Evolutionary conservation across 1,139 yeast species (phyloP).

Genomic region (Petasospora fabianii): DNA sequence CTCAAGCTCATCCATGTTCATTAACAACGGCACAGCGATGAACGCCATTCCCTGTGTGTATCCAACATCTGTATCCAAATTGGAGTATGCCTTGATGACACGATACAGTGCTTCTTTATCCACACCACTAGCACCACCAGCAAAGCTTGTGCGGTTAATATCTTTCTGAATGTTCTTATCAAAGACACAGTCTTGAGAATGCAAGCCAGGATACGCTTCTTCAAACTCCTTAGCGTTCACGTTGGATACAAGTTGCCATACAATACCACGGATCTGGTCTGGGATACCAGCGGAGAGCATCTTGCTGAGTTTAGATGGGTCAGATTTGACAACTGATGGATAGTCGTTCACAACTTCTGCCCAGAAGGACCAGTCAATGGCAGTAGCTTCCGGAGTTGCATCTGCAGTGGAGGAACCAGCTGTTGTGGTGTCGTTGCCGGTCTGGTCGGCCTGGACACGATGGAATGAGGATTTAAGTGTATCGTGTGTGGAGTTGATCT

Average conservation of each 20-base stretch:
- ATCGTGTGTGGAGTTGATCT: conserved; percentile 55
- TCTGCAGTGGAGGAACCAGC: too few relatives aligned
- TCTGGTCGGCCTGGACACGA: too few relatives aligned
- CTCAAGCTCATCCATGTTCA: conserved; percentile 79
- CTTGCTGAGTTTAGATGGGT: conserved; percentile 55
- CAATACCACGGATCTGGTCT: conserved; percentile 74
- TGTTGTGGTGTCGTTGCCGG: too few relatives aligned
- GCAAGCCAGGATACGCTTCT: conserved; percentile 50
- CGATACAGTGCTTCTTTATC: conserved; percentile 62
- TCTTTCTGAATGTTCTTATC: conserved; percentile 81
- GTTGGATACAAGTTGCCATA: conserved; percentile 89
- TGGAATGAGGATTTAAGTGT: conserved; percentile 42
- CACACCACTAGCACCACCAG: conserved; percentile 54
- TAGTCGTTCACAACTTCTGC: conserved; percentile 73
- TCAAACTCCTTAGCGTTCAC: conserved; percentile 76
- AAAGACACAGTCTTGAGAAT: conserved; percentile 54
- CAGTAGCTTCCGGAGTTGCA: too few relatives aligned
- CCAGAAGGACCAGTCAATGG: conserved; percentile 88
- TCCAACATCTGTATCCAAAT: conserved; percentile 90
- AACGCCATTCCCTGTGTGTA: conserved; percentile 98
- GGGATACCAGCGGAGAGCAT: conserved; percentile 80
- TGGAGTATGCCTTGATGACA: conserved; percentile 78
- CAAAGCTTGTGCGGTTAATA: conserved; percentile 78
- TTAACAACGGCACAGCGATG: conserved; percentile 75
- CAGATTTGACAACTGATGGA: conserved; percentile 56